These are phyloP conservation scores for Malus orientalis DNA, from an alignment of 306 rosid genomes.

Conservation along the genomic window DNA sequence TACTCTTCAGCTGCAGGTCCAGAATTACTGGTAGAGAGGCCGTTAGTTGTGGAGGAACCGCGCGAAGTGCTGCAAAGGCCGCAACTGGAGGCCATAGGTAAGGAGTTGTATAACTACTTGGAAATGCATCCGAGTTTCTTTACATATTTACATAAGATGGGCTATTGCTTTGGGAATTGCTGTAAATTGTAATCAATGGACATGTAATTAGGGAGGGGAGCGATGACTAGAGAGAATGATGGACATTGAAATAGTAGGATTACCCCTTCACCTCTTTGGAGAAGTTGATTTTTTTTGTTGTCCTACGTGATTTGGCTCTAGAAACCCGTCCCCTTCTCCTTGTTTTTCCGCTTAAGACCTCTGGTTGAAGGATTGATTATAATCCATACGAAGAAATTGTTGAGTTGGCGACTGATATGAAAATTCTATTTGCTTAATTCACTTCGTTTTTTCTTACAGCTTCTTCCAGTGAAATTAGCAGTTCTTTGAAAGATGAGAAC, in stretches of 20 bases:
- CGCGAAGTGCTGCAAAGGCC: slow-evolving; percentile 39
- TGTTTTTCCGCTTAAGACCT: background rate
- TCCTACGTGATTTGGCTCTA: background rate
- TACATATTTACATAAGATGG: background rate
- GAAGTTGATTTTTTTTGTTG: background rate
- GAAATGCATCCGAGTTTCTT: background rate
- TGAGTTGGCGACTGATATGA: background rate
- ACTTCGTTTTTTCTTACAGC: slow-evolving; percentile 36
- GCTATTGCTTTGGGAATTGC: background rate
- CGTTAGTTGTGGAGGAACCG: slow-evolving; percentile 36
- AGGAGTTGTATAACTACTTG: slow-evolving; percentile 4
- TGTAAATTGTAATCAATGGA: background rate
- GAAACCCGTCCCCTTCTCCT: background rate
- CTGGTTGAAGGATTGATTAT: background rate
- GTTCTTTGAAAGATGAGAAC: slow-evolving; percentile 49
- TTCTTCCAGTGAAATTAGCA: slow-evolving; percentile 59
- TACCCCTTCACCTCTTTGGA: background rate
- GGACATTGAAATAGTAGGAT: background rate
- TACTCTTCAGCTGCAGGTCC: slow-evolving; percentile 32
- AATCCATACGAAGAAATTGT: background rate
- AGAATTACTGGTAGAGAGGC: slow-evolving; percentile 34
- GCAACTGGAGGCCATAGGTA: slow-evolving; percentile 75
- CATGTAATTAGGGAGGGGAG: background rate
- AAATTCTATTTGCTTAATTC: background rate
- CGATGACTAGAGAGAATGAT: background rate